phyloP scores from a whole-genome alignment of 1,139 yeast species.

The Kodamaea suecica region DNA sequence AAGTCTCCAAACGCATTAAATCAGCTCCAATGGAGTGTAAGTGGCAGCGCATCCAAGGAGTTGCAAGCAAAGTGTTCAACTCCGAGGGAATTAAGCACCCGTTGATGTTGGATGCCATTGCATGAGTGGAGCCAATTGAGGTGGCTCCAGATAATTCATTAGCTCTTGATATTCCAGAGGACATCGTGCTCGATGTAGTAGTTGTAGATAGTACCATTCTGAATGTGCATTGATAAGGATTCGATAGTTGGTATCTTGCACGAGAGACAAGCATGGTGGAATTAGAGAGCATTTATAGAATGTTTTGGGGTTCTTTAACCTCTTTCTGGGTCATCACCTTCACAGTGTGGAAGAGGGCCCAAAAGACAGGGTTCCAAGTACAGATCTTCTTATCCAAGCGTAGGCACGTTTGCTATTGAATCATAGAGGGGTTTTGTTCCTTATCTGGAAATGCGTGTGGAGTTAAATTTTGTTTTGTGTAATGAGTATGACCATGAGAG shows the following conservation, averaged over 20 bases:
- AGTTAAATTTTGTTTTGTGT: too few species aligned
- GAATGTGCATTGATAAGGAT: background rate
- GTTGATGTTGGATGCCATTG: background rate
- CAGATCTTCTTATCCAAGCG: background rate
- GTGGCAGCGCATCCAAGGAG: conserved; percentile 35
- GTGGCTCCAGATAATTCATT: background rate
- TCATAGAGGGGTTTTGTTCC: too few species aligned
- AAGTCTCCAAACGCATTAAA: conserved; percentile 33
- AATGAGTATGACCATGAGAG: too few species aligned
- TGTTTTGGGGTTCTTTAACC: too few species aligned
- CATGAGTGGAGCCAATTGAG: background rate
- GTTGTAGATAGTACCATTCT: conserved; percentile 1
- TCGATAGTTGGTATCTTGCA: background rate
- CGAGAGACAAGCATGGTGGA: background rate
- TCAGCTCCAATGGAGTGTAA: conserved; percentile 37
- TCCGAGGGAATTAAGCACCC: conserved; percentile 13
- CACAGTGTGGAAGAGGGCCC: too few species aligned
- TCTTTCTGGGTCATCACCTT: background rate
- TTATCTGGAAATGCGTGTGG: too few species aligned
- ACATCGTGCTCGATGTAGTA: too few species aligned
- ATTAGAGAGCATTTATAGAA: background rate
- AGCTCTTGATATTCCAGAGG: background rate
- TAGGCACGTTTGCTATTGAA: conserved; percentile 1
- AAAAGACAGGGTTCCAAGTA: background rate
- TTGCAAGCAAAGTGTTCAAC: conserved; percentile 16